Percentiles rank a stretch among this genome's conserved stretches.
These are phyloP conservation scores for Micractinium conductrix DNA, from an alignment of 139 green algal species.

Conservation along the genomic window DNA sequence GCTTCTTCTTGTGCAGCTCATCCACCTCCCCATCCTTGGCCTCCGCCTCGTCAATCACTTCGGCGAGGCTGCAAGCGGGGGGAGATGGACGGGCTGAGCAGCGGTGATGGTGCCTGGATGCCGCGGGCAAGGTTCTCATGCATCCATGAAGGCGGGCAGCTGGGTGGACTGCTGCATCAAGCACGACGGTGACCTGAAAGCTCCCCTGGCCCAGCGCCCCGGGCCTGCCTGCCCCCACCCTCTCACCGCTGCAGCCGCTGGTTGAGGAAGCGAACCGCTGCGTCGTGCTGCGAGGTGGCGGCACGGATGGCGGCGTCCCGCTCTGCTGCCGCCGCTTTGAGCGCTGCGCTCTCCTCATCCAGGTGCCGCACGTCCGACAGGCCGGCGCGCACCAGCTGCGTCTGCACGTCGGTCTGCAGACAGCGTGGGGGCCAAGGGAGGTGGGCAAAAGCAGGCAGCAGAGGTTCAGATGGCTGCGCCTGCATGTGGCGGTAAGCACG, in stretches of 20 bases:
- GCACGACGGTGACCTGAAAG: too few species aligned
- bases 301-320: not conserved
- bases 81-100: not conserved
- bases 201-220: too few species aligned
- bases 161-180: too few species aligned
- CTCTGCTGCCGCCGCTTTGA: not conserved
- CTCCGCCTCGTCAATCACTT: slow-evolving; percentile 20
- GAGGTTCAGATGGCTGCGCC: too few species aligned
- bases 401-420: slow-evolving; percentile 37
- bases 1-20: slow-evolving; percentile 14
- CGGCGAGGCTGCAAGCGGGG: slow-evolving; percentile 3
- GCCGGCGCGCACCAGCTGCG: slow-evolving; percentile 54
- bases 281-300: slow-evolving; percentile 10
- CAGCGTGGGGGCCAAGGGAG: too few species aligned
- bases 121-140: not conserved
- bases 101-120: not conserved
- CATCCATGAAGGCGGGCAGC: not conserved
- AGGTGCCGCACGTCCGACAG: slow-evolving; percentile 45
- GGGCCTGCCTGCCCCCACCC: not conserved
- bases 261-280: slow-evolving; percentile 18
- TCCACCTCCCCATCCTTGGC: slow-evolving; percentile 29
- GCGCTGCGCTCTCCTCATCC: slow-evolving; percentile 39
- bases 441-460: too few species aligned
- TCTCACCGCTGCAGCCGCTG: slow-evolving; percentile 16
- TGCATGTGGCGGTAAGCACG: too few species aligned